Percentiles rank a stretch among this genome's conserved stretches.
Evolutionary conservation across 2,329 filamentous ascomycete species (phyloP).

Genomic region (Colletotrichum graminicola): DNA sequence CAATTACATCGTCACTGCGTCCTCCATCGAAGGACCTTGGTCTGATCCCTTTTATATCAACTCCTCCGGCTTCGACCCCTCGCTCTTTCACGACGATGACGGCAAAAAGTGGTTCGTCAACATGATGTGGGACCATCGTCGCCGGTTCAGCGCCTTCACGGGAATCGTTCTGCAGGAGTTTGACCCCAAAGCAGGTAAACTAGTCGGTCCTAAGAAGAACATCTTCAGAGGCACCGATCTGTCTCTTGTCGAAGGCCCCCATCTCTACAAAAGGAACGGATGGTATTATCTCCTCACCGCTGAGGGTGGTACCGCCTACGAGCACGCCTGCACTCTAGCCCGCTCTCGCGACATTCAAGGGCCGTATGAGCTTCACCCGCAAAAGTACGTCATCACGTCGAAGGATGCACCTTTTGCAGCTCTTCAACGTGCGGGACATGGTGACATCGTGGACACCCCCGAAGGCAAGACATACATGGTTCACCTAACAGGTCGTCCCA

Average conservation of each 20-base stretch:
- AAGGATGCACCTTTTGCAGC: constrained; percentile 63
- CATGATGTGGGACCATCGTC: constrained; percentile 68
- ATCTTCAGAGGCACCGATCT: constrained; percentile 68
- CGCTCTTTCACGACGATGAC: constrained; percentile 69
- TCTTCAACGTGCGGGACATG: constrained; percentile 66
- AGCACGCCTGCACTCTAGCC: constrained; percentile 72
- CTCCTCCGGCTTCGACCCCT: constrained; percentile 73
- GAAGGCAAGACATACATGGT: constrained; percentile 67
- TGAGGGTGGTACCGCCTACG: constrained; percentile 71
- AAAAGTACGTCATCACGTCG: constrained; percentile 68
- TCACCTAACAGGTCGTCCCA: constrained; percentile 65
- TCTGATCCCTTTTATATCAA: constrained; percentile 71
- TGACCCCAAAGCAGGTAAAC: constrained; percentile 59
- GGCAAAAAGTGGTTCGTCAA: constrained; percentile 69
- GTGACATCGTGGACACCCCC: constrained; percentile 65
- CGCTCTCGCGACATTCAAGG: constrained; percentile 66
- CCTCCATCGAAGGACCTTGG: constrained; percentile 69
- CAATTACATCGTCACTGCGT: constrained; percentile 71
- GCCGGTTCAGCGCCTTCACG: constrained; percentile 62
- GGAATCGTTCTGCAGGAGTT: constrained; percentile 72
- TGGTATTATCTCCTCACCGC: constrained; percentile 72
- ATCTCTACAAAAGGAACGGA: constrained; percentile 68
- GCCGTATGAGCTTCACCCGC: constrained; percentile 71
- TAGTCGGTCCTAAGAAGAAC: constrained; percentile 68
- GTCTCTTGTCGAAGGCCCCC: constrained; percentile 67